Base-by-base conservation (phyloP, 352 stramenopile species). In the Pythium chondricola region DNA sequence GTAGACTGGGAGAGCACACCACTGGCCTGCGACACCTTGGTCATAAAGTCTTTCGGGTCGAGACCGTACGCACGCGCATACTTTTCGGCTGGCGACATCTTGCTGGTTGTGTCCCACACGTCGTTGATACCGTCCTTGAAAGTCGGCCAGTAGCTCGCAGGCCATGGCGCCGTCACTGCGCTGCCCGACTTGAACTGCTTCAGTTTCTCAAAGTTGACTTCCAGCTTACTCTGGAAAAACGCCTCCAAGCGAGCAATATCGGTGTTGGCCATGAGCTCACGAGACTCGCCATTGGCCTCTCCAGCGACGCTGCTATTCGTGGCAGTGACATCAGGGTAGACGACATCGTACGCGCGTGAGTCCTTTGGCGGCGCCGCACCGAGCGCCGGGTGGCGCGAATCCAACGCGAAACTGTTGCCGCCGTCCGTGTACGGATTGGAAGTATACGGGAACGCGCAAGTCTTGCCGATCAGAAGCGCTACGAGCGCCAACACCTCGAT, bases 331-430 rank as follows among this genome's bases (percentile, higher is more conserved):
- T 4, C 6, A 29, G 38, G 10, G 13, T 29, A 8, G 9, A 20
- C 22, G 18, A n/a, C 38, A 8, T 27, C 27, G 17, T 43, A 58
- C 33, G 51, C 30, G 21, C 47, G 36, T 36, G 51, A 58, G 21
- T 52, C 22, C 2, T 10, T n/a, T 11, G 41, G 50, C 17, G 35
- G 25, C 27, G 16, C 50, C 7, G 43, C 33, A 17, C 51, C 51
- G 16, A 47, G 31, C 16, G 51, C 51, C 6, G 51, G 51, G 37
- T 52, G 42, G 4, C 11, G 43, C 8, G 10, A 2, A 16, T 47
- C 27, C 58, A 74, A 16, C 51, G 88, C 16, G 39, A 76, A 27
- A 1, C 5, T 50, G 25, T 60, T 44, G 6, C 52, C 52, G 29
- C 39, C 52, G 21, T 35, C 36, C 10, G 52, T 60, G 39, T 45